These are phyloP conservation scores for Malassezia yamatoensis DNA, from an alignment of 1,284 basidiomycete genomes.

Conservation along the genomic window DNA sequence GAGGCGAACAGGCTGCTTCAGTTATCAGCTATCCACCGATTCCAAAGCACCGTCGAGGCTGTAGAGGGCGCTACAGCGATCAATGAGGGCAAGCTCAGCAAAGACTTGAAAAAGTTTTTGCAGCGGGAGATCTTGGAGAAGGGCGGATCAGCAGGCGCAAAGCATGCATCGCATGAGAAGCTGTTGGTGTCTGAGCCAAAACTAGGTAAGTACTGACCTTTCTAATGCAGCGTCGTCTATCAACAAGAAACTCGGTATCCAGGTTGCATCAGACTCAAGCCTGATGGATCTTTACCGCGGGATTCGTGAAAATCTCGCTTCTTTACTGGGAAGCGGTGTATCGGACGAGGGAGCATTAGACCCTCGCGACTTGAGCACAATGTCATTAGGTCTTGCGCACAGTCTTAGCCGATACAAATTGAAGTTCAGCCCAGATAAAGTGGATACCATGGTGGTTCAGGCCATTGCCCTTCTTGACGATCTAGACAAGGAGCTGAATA, in stretches of 20 bases:
- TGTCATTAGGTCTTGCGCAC: conserved; percentile 94
- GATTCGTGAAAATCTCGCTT: conserved; percentile 77
- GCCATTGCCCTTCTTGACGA: conserved; percentile 97
- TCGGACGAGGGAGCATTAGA: conserved; percentile 46
- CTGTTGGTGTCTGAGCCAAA: conserved; percentile 80
- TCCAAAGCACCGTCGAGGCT: conserved; percentile 89
- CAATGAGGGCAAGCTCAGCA: conserved; percentile 83
- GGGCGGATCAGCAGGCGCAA: conserved; percentile 59
- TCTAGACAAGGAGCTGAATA: conserved; percentile 98
- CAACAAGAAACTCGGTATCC: conserved; percentile 84
- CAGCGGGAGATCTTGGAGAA: conserved; percentile 66
- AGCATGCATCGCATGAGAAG: conserved; percentile 64
- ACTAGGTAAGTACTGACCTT: conserved; percentile 59
- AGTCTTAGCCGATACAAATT: conserved; percentile 96
- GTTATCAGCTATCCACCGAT: conserved; percentile 87
- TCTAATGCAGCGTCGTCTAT: conserved; percentile 55
- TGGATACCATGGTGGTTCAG: conserved; percentile 98
- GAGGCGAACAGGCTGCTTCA: conserved; percentile 71
- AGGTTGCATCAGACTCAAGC: conserved; percentile 62
- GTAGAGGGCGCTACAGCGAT: conserved; percentile 94
- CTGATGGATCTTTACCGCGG: conserved; percentile 84
- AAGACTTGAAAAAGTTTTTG: conserved; percentile 85
- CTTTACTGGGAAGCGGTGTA: conserved; percentile 55
- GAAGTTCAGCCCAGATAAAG: conserved; percentile 98
- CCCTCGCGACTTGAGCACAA: conserved; percentile 86